phyloP scores from a whole-genome alignment of 306 rosid genomes.

The Fragaria nilgerrensis region DNA sequence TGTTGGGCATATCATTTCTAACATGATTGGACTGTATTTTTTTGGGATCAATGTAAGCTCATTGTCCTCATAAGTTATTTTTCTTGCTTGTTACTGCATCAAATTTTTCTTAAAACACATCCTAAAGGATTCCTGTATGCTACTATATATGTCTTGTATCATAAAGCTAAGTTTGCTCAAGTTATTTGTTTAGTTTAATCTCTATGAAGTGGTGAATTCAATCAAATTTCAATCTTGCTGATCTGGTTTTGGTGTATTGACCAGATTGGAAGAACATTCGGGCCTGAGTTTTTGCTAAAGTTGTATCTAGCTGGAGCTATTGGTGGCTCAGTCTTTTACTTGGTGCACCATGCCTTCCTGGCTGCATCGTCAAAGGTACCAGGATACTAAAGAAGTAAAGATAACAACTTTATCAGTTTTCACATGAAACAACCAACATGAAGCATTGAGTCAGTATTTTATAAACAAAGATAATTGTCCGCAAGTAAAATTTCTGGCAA shows the following conservation, averaged over 20 bases:
- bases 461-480: background rate
- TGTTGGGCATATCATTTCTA: conserved; percentile 50
- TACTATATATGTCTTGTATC: background rate
- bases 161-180: background rate
- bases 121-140: background rate
- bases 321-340: conserved; percentile 71
- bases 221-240: background rate
- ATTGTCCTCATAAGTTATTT: conserved; percentile 24
- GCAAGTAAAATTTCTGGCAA: background rate
- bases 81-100: background rate
- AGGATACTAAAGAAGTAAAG: conserved; percentile 11
- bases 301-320: conserved; percentile 83
- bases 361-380: conserved; percentile 69
- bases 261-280: conserved; percentile 66
- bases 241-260: conserved; percentile 23
- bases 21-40: conserved; percentile 90
- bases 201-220: background rate
- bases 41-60: conserved; percentile 68
- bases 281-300: conserved; percentile 71
- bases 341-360: conserved; percentile 56
- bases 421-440: background rate
- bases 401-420: background rate
- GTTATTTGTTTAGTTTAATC: background rate
- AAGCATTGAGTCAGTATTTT: background rate
- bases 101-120: background rate